These are phyloP conservation scores for Sclerotinia borealis DNA, from an alignment of 2,329 filamentous ascomycete species.

Conservation along the genomic window DNA sequence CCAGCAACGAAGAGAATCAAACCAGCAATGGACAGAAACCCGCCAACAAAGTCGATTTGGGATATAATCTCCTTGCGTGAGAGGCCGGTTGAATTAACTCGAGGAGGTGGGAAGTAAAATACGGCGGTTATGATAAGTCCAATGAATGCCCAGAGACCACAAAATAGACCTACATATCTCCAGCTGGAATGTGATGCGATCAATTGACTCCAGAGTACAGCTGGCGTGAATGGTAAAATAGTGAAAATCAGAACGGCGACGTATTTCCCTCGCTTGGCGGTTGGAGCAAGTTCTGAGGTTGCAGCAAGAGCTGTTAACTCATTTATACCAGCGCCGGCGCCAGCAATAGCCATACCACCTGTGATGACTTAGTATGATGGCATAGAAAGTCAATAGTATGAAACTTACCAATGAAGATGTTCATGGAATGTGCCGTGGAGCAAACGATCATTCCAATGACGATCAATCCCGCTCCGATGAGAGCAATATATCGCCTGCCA, in stretches of 20 bases:
- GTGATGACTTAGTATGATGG: neutral
- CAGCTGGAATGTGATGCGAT: conserved; percentile 43
- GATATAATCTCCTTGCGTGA: conserved; percentile 36
- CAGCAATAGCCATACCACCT: conserved; percentile 50
- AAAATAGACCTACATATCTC: conserved; percentile 49
- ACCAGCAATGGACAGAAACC: conserved; percentile 43
- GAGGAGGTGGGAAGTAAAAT: conserved; percentile 49
- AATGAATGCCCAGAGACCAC: conserved; percentile 45
- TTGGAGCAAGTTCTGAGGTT: conserved; percentile 62
- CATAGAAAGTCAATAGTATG: neutral
- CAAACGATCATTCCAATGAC: conserved; percentile 55
- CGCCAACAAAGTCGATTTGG: conserved; percentile 46
- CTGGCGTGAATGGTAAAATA: conserved; percentile 55
- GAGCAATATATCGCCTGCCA: conserved; percentile 53
- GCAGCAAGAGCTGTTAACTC: conserved; percentile 60
- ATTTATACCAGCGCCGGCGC: conserved; percentile 60
- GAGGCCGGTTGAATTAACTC: conserved; percentile 37
- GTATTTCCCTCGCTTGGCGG: conserved; percentile 54
- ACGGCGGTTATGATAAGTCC: conserved; percentile 45
- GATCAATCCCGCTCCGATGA: conserved; percentile 48
- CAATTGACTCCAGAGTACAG: conserved; percentile 54
- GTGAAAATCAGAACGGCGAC: conserved; percentile 54
- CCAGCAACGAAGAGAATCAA: conserved; percentile 47
- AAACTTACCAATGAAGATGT: conserved; percentile 50
- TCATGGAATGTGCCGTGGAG: conserved; percentile 52